Base-by-base conservation (phyloP, 108 stramenopile genomes). In the Nitzschia palea region DNA sequence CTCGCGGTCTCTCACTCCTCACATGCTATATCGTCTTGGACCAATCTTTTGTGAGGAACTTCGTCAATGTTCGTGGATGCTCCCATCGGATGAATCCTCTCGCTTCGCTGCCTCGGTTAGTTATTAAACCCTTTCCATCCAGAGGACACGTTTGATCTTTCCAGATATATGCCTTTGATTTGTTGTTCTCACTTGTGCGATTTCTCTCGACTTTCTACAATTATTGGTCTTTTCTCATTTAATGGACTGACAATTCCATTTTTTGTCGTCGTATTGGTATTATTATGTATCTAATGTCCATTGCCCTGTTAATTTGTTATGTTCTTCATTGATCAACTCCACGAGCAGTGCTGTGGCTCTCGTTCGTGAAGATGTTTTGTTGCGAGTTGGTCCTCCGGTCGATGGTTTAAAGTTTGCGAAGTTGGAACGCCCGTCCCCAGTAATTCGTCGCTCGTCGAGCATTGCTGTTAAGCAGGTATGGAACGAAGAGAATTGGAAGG, bases 401-500 rank as follows among this genome's bases (percentile, higher is more conserved):
- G 37, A 60, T 60, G 62, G 28, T 20, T 27, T 45, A 30, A 45
- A 45, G 23, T 63, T 63, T 25, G 62, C 45, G 18, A 63, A 63
- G 26, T 44, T 31, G 20, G 27, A 29, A n/a, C 67, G 52, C 3
- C 53, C 44, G 4, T 17, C 40, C 6, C 22, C 27, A 4, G 4
- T 17, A 10, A 12, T 48, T 18, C 29, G 48, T 5, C 58, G 69
- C 5, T 60, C 69, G 22, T 34, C 34, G 6, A 63, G 67, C 12
- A 67, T 59, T 55, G 43, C 58, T n/a, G 59, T 70, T 17, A 64
- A 70, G 45, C 63, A 62, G 14, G 69, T 57, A 23, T 77, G 76
- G 76, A 59, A 62, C 30, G 76, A 71, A 14, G 63, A 30, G 30
- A 78, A 71, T 17, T 58, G 77, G 61, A 70, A 78, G 51, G 65